Conservation (phyloP, 2,329 filamentous ascomycete genomes). For the Acrodontium crateriforme region DNA sequence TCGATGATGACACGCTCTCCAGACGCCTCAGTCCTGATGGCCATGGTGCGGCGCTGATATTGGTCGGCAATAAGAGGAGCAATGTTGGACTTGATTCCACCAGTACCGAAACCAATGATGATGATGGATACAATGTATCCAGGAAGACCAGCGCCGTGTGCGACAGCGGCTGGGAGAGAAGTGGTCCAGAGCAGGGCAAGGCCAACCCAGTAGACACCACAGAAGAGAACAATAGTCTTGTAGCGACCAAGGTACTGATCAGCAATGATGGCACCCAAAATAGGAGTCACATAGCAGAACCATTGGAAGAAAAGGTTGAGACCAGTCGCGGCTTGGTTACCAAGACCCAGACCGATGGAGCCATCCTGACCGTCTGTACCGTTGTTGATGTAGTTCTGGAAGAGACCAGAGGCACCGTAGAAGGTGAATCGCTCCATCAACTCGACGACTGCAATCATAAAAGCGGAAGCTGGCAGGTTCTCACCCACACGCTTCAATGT, state of each 20-base stretch:
- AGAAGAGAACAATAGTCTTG: constrained; percentile 55
- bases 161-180: constrained; percentile 49
- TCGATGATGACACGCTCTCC: constrained; percentile 35
- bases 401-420: constrained; percentile 29
- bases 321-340: constrained; percentile 29
- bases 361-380: constrained; percentile 24
- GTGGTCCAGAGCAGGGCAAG: constrained; percentile 53
- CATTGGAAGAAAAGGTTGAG: constrained; percentile 36
- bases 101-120: constrained; percentile 61
- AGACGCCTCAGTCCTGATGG: constrained; percentile 23
- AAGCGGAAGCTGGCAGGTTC: constrained; percentile 32
- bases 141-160: constrained; percentile 44
- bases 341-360: constrained; percentile 27
- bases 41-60: constrained; percentile 28
- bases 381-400: constrained; percentile 38
- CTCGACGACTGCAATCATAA: constrained; percentile 36
- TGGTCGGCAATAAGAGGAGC: constrained; percentile 37
- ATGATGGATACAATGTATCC: constrained; percentile 45
- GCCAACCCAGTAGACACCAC: constrained; percentile 48
- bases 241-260: constrained; percentile 59
- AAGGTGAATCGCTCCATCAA: constrained; percentile 35
- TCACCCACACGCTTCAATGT: constrained; percentile 34
- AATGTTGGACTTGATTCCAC: constrained; percentile 73
- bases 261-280: constrained; percentile 38
- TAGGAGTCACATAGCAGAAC: constrained; percentile 35